Evolutionary conservation across 345 rosid genomes (phyloP).

Genomic region (Bruguiera sexangula): DNA sequence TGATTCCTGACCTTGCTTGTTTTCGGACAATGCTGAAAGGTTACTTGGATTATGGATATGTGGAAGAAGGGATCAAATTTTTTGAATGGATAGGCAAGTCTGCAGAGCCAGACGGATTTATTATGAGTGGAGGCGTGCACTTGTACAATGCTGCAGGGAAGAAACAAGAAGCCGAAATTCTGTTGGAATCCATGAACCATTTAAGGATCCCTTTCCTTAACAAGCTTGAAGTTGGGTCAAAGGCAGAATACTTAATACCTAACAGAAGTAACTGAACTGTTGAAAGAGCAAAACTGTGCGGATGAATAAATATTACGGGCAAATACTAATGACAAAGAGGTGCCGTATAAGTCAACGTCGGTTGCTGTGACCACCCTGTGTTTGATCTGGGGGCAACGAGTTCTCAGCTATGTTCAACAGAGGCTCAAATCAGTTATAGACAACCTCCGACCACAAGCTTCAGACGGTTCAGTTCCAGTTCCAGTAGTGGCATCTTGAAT

Average conservation of each 20-base stretch:
- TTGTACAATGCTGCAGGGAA: constrained; percentile 49
- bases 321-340: no score
- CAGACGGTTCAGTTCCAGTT: no score
- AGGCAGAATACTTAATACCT: neutral
- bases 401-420: no score
- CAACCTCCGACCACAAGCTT: no score
- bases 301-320: no score
- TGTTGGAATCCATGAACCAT: constrained; percentile 32
- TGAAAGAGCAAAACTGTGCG: no score
- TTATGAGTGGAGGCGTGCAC: constrained; percentile 55
- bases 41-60: constrained; percentile 50
- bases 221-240: constrained; percentile 36
- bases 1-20: constrained; percentile 51
- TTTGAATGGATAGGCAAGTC: constrained; percentile 46
- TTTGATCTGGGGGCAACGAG: neutral
- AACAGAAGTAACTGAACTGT: neutral
- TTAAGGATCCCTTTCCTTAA: constrained; percentile 29
- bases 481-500: no score
- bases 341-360: no score
- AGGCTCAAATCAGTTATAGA: no score
- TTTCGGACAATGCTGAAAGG: constrained; percentile 55
- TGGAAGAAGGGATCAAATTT: constrained; percentile 49
- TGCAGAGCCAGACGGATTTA: constrained; percentile 45
- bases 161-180: constrained; percentile 33
- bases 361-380: constrained; percentile 34